Evolutionary conservation across 331 rosid genomes (phyloP).

Genomic region (Quercus lobata): DNA sequence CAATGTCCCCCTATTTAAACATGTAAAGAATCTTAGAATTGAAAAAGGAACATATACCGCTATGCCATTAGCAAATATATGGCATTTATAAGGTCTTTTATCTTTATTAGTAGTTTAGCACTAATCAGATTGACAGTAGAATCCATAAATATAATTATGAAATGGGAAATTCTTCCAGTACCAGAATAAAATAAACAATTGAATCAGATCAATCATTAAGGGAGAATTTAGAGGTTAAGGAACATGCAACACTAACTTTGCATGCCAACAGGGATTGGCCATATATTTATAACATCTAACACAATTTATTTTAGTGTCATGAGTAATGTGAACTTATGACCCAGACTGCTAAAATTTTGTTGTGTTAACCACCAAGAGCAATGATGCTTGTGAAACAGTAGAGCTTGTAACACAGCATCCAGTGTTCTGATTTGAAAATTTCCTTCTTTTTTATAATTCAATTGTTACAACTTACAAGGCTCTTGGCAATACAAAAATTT

Average conservation of each 20-base stretch:
- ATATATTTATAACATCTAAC: background rate
- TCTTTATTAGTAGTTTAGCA: background rate
- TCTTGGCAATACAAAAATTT: too few species aligned
- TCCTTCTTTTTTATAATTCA: too few species aligned
- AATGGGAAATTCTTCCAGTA: background rate
- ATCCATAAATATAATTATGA: background rate
- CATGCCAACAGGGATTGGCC: conserved; percentile 3
- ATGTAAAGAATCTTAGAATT: background rate
- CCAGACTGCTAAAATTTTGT: too few species aligned
- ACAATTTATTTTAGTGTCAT: background rate
- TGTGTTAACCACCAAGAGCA: too few species aligned
- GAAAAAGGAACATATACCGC: background rate
- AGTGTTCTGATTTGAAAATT: too few species aligned
- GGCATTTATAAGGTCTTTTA: background rate
- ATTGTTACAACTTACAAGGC: too few species aligned
- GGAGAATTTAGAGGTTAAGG: background rate
- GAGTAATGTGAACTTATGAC: background rate
- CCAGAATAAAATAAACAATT: background rate
- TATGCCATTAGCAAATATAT: background rate
- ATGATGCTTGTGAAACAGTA: too few species aligned
- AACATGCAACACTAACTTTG: background rate
- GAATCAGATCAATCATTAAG: background rate
- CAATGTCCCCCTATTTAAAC: background rate
- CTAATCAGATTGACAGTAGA: background rate
- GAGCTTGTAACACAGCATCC: too few species aligned